These are phyloP conservation scores for Starmerella potacharoeniae DNA, from an alignment of 805 yeast species.

Conservation along the genomic window DNA sequence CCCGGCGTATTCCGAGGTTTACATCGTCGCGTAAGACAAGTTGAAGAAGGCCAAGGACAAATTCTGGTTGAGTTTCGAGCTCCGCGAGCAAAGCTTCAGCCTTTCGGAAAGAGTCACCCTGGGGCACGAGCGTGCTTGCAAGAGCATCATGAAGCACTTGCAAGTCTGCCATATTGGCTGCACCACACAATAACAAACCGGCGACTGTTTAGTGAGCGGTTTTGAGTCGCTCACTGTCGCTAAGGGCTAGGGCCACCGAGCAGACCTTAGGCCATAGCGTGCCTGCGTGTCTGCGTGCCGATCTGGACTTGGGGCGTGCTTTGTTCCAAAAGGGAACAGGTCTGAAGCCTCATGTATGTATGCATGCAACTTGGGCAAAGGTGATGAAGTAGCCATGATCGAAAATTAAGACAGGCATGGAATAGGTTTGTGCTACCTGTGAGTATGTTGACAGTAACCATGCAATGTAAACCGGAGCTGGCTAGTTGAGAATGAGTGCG, in stretches of 20 bases:
- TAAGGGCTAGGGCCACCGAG: not conserved
- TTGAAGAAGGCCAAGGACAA: slow-evolving; percentile 72
- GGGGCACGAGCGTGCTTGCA: slow-evolving; percentile 51
- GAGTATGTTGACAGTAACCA: no score
- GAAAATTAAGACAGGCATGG: no score
- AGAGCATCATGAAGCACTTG: slow-evolving; percentile 60
- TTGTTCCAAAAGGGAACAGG: no score
- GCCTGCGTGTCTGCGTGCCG: not conserved
- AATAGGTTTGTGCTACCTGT: no score
- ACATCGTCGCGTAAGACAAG: slow-evolving; percentile 47
- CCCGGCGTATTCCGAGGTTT: slow-evolving; percentile 43
- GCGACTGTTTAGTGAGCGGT: not conserved
- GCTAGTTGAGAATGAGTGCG: no score
- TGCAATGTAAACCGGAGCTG: no score
- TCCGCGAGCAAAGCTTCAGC: slow-evolving; percentile 58
- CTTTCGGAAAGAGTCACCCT: slow-evolving; percentile 51
- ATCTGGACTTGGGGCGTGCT: no score
- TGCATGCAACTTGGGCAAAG: no score
- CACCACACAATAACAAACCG: not conserved
- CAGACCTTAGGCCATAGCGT: not conserved
- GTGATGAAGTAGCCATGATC: no score
- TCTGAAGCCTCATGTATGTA: no score
- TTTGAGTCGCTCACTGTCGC: not conserved
- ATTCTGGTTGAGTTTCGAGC: slow-evolving; percentile 54
- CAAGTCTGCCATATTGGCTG: slow-evolving; percentile 42